Conservation (phyloP, 176 grass and related monocot species). For the Oryza glaberrima region DNA sequence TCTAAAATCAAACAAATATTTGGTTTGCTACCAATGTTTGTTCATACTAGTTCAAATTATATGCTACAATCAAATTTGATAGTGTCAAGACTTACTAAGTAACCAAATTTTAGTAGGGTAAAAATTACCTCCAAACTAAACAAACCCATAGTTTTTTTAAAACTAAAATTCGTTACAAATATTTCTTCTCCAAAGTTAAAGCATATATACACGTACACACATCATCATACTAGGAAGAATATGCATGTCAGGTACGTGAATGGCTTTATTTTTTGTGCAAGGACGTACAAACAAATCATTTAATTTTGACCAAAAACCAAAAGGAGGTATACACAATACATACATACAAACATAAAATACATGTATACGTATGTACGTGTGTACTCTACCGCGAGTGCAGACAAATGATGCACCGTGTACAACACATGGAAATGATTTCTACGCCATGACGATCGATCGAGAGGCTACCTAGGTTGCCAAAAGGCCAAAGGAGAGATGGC, state of each 20-base stretch:
- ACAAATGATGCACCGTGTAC: not conserved
- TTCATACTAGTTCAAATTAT: too few species aligned
- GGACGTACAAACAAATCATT: not conserved
- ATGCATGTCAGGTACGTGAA: not conserved
- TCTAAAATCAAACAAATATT: too few species aligned
- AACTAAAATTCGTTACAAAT: not conserved
- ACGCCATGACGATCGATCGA: not conserved
- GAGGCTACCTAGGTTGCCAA: not conserved
- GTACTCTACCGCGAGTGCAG: not conserved
- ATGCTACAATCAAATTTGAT: too few species aligned
- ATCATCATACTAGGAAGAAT: too few species aligned
- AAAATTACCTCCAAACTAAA: too few species aligned
- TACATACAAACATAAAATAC: not conserved
- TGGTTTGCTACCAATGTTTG: too few species aligned
- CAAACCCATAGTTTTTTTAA: too few species aligned
- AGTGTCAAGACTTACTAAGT: too few species aligned
- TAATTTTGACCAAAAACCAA: not conserved
- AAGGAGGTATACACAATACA: not conserved
- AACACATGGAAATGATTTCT: not conserved
- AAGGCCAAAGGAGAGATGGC: not conserved
- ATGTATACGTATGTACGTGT: not conserved
- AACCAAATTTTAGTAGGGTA: too few species aligned
- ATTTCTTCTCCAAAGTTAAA: not conserved
- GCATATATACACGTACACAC: too few species aligned
- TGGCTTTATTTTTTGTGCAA: not conserved